A percentile compares a stretch with the other conserved stretches of the same genome.
These are phyloP conservation scores for Aphelidium insulamus DNA, from an alignment of 371 early-diverging fungal species.

Conservation along the genomic window DNA sequence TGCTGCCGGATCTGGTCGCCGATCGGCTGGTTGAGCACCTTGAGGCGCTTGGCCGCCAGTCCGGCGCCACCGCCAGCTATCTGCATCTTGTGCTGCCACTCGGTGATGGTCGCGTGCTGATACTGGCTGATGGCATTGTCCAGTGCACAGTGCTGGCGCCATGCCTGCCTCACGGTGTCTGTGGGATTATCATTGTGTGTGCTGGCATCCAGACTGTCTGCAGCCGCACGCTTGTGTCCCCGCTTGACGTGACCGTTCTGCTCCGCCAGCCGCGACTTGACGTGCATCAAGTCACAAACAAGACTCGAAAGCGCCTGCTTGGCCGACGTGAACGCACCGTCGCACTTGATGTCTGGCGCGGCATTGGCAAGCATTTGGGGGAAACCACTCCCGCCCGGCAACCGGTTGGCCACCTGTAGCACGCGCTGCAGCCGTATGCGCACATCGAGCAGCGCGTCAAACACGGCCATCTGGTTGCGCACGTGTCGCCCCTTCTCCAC, in stretches of 20 bases:
- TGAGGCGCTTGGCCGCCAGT: conserved; percentile 56
- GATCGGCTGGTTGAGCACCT: conserved; percentile 40
- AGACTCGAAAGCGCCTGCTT: not conserved
- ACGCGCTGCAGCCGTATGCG: conserved; percentile 74
- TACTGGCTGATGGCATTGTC: no score
- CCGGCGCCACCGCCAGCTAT: conserved; percentile 38
- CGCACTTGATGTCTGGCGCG: not conserved
- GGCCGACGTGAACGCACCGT: not conserved
- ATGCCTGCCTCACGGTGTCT: no score
- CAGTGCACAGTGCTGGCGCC: no score
- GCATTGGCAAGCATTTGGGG: conserved; percentile 2
- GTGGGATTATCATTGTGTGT: no score
- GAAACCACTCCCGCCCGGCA: no score
- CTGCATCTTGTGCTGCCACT: conserved; percentile 78
- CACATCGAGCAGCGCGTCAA: conserved; percentile 65
- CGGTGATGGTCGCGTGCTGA: no score
- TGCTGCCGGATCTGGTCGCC: conserved; percentile 51
- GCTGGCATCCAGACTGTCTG: no score
- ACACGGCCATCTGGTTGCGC: conserved; percentile 45
- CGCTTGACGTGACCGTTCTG: not conserved
- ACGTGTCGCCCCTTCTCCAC: conserved; percentile 76
- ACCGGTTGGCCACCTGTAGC: conserved; percentile 43
- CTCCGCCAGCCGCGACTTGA: not conserved
- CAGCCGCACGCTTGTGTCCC: no score
- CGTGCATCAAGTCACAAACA: not conserved